These are phyloP conservation scores for Russula sp. DNA, from an alignment of 768 basidiomycete species.

Conservation along the genomic window DNA sequence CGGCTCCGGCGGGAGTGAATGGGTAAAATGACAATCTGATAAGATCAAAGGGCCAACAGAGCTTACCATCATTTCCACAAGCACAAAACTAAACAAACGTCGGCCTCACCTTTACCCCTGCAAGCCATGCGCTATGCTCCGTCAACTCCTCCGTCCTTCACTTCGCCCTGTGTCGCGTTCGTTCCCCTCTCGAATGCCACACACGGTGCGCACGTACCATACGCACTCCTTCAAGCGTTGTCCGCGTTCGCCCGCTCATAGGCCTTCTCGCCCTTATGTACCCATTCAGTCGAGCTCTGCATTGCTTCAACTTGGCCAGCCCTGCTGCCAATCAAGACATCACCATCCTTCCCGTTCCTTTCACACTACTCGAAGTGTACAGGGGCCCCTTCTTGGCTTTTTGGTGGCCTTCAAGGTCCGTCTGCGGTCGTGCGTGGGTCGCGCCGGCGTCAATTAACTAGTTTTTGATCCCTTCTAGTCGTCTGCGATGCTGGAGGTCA, in stretches of 20 bases:
- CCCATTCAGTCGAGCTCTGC: constrained; percentile 13
- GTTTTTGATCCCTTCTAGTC: constrained; percentile 37
- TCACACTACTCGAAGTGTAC: constrained; percentile 34
- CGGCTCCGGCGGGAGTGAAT: background rate
- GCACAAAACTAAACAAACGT: background rate
- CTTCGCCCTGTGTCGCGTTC: constrained; percentile 6
- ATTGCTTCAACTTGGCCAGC: constrained; percentile 3
- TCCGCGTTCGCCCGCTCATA: constrained; percentile 10
- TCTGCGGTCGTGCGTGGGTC: background rate
- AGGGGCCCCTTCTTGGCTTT: constrained; percentile 42
- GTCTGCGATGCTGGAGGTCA: constrained; percentile 65
- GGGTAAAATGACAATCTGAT: background rate
- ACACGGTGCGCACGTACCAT: background rate
- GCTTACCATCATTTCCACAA: background rate
- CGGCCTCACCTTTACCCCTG: background rate
- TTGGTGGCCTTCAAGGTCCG: constrained; percentile 61
- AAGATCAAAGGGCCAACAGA: background rate
- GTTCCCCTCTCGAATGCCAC: background rate
- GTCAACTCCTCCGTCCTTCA: constrained; percentile 3
- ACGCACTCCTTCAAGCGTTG: background rate
- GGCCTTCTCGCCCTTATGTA: background rate
- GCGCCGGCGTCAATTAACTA: constrained; percentile 11
- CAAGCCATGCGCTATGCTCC: constrained; percentile 18
- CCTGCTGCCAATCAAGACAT: background rate
- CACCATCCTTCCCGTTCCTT: constrained; percentile 26